Base-by-base conservation (phyloP, 495 filamentous ascomycete species). In the Letharia lupina region DNA sequence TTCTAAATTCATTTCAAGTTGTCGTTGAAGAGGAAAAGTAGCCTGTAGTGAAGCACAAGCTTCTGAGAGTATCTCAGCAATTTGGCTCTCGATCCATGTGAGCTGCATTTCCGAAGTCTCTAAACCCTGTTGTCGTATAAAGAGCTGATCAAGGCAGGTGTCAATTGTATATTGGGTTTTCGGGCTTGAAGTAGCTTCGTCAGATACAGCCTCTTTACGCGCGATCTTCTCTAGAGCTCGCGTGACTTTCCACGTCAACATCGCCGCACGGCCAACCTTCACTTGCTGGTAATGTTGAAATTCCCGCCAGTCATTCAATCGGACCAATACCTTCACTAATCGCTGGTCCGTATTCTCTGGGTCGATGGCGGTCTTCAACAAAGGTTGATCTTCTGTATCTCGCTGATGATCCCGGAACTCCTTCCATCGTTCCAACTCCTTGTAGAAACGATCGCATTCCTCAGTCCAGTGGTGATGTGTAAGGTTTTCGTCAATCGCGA, bases 221-320 rank as follows among this genome's bases (percentile, higher is more conserved):
- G 1, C 23, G 23, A 28, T 28, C 23, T 28, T 28, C 23, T 28
- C 13, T 13, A 35, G 28, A 33, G 0, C 6, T 56, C 13, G 12
- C 31, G 1, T 35, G 5, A 1, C 35, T 35, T 2, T 7, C 52
- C 28, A 35, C 1, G 15, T 35, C 15, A 4, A 35, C 28, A 35
- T 56, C 31, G 18, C 4, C 1, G 31, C 31, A 2, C 3, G 10
- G 23, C 6, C 13, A 1, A 61, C 39, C 3, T 41, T 39, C 2
- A 12, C 13, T 8, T 59, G 48, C 3, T 65, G 63, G 54, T 59
- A 59, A 9, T 12, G 15, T 57, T 59, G 16, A 35, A 58, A 65
- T 15, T 40, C 54, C 6, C 63, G 63, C 63, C 63, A 65, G 5
- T 40, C 41, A 12, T 57, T 59, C 37, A 65, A 37, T 16, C 52